Evolutionary conservation across 176 grass and related monocot species (phyloP).

Genomic region (Areca catechu): DNA sequence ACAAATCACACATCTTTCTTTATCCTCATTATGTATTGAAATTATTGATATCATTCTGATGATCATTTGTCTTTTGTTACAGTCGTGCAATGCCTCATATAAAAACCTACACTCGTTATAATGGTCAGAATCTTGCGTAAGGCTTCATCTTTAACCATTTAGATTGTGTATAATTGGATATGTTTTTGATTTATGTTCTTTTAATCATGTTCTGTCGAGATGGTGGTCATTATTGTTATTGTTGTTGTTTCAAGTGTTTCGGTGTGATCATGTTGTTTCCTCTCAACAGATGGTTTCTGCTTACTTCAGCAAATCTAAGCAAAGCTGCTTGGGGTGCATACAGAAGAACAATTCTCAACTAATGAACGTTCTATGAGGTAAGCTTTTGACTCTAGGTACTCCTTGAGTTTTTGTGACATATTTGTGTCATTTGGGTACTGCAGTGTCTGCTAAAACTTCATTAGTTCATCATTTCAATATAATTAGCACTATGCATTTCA

Average conservation of each 20-base stretch:
- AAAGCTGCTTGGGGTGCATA: constrained; percentile 94
- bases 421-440: no score
- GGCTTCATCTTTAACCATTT: constrained; percentile 8
- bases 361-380: constrained; percentile 98
- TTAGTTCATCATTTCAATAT: no score
- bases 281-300: constrained; percentile 83
- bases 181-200: no score
- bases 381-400: neutral
- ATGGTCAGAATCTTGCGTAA: constrained; percentile 80
- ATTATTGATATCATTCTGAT: no score
- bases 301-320: constrained; percentile 92
- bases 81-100: constrained; percentile 93
- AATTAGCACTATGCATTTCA: neutral
- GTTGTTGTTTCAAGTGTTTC: no score
- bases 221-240: no score
- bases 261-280: neutral
- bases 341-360: constrained; percentile 93
- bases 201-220: no score
- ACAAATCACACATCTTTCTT: no score
- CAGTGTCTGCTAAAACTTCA: no score
- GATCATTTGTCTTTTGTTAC: constrained; percentile 11
- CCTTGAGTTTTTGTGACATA: no score
- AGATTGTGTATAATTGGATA: no score
- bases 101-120: constrained; percentile 87
- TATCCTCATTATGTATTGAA: no score